Evolutionary conservation across 2,329 filamentous ascomycete genomes (phyloP), one percentile per base, ranked within the genome.

Genomic region (Botrytis aclada): DNA sequence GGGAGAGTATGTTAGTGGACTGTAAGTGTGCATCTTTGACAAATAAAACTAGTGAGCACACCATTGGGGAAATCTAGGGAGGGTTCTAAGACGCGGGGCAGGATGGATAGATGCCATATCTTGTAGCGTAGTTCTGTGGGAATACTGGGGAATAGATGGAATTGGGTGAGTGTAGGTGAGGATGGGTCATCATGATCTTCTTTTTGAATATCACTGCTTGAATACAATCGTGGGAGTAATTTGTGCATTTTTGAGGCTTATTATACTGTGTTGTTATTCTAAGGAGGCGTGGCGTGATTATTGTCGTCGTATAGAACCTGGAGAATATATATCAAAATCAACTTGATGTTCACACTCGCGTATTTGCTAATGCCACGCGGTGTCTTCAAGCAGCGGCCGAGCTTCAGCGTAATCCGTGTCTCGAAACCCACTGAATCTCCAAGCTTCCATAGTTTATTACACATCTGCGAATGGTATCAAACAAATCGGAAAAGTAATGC

Each of bases 391-490:
- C 43, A 51, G 34, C 56, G 34, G 45, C 69, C 43, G 58, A 64
- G 69, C 69, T 71, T 71, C 69, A 64, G 51, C 37, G 25, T 62
- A 54, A 51, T 51, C 29, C 66, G n/a, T 39, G 47, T 63, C 22
- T 54, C 43, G 34, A 70, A 63, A 70, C 45, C 43, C 20, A 63
- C 20, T 61, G n/a, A 63, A 63, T 32, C 41, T 25, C 43, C 34
- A 64, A 34, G 20, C 22, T 29, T n/a, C 32, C 34, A 51, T 43
- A 63, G 51, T 32, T 62, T 10, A 32, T 41, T 56, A 29, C 34
- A 51, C 34, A 64, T 64, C 45, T 73, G 71, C 75, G 75, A 66
- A 78, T 77, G 77, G 76, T 74, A 76, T 64, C 66, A 66, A 76
- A 41, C 64, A n/a, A 60, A 45, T 66, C 72, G 73, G 29, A 65